phyloP scores from a whole-genome alignment of 2,329 filamentous ascomycete species.

The Aspergillus fumigatus region DNA sequence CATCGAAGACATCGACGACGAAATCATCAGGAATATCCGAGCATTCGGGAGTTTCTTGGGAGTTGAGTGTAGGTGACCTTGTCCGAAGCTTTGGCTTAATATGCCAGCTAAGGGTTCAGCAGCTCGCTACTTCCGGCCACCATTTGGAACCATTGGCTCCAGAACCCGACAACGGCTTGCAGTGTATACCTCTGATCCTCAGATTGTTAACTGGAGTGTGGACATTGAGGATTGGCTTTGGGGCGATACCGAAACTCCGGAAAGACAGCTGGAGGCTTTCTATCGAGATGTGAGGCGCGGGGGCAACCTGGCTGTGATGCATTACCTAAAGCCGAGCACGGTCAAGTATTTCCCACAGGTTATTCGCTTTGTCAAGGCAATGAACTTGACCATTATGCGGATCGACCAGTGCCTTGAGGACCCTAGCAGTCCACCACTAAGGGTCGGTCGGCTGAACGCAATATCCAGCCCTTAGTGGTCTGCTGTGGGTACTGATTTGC shows the following conservation, averaged over 20 bases:
- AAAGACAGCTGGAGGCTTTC: conserved; percentile 64
- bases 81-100: neutral
- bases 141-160: conserved; percentile 64
- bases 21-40: conserved; percentile 32
- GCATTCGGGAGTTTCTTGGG: conserved; percentile 28
- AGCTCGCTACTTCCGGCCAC: conserved; percentile 62
- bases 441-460: neutral
- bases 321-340: conserved; percentile 63
- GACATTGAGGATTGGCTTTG: conserved; percentile 70
- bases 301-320: conserved; percentile 63
- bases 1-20: conserved; percentile 31
- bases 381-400: conserved; percentile 62
- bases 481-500: conserved; percentile 7
- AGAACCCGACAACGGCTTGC: conserved; percentile 62
- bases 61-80: conserved; percentile 28
- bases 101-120: neutral
- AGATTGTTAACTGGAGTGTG: conserved; percentile 64
- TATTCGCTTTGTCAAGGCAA: conserved; percentile 59
- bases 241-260: conserved; percentile 57
- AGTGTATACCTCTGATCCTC: conserved; percentile 47
- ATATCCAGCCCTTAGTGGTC: conserved; percentile 28
- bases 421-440: conserved; percentile 32
- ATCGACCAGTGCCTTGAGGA: conserved; percentile 64
- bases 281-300: conserved; percentile 58
- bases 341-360: conserved; percentile 61